Base-by-base conservation (phyloP, 2,329 filamentous ascomycete species). In the Arachnomyces sp. region DNA sequence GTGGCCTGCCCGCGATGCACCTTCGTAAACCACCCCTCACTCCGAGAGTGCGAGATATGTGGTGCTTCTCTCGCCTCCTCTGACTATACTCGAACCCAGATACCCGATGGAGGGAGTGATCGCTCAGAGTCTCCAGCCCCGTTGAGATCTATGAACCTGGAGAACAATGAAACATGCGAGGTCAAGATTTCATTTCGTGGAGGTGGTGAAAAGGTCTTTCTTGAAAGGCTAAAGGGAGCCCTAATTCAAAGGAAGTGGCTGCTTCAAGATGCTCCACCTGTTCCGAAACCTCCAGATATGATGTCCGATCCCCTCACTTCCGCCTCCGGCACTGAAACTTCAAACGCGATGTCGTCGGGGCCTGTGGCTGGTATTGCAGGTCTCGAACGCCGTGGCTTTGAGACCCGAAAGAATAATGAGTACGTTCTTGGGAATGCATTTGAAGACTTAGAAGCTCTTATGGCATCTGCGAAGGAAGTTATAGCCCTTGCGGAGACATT, bases 401-500 rank as follows among this genome's bases (percentile, higher is more conserved):
- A 89, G 51, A 77, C 88, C 55, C 82, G 87, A 42, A 90, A 86
- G 65, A 94, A 94, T 60, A 96, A 95, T 52, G 88, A 95, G 61
- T 66, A 87, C 7, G 81, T 95, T 36, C 94, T 98, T 48, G 90
- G 90, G 17, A 88, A 78, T 49, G 89, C 92, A 0, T 98, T 98
- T 54, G 90, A 95, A 58, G 92, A 98, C 55, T 75, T 98, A 0
- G 90, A 96, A 58, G 89, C 92, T 3, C 72, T 98, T 29, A 98
- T 96, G 90, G 87, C 89, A 2, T 95, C 90, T 3, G 92, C 92
- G 4, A 95, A 96, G 58, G 87, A 98, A 58, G 87, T 98, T 36
- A 82, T 96, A 37, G 87, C 88, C 4, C 79, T 98, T 31, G 92
- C 92, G 1, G 90, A 96, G 61, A 80, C 80, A 12, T 90, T 96